phyloP scores from a whole-genome alignment of 169 alveolate species.

The Plasmodium cynomolgi region DNA sequence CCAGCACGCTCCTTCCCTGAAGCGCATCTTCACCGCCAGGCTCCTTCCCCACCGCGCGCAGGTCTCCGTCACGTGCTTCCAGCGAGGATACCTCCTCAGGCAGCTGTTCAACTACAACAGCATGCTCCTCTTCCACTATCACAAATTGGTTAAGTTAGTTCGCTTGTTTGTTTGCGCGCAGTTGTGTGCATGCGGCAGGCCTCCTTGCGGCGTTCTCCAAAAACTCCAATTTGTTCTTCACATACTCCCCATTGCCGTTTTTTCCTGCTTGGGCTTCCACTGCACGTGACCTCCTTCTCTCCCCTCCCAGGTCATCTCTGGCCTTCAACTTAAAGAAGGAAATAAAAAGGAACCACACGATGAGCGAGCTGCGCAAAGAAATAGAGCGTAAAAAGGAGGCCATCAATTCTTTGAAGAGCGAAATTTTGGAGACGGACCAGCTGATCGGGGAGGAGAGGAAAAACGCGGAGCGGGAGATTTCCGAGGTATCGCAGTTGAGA shows the following conservation, averaged over 20 bases:
- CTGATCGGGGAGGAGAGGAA: slow-evolving; percentile 39
- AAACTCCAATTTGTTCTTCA: neutral
- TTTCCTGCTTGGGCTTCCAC: neutral
- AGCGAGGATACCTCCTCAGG: slow-evolving; percentile 25
- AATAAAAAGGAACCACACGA: slow-evolving; percentile 7
- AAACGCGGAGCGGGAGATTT: slow-evolving; percentile 40
- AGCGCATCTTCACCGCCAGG: neutral
- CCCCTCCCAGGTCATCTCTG: slow-evolving; percentile 25
- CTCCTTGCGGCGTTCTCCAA: neutral
- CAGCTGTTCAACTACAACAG: slow-evolving; percentile 48
- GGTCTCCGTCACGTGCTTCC: slow-evolving; percentile 39
- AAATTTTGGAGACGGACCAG: slow-evolving; percentile 24
- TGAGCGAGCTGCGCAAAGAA: slow-evolving; percentile 10
- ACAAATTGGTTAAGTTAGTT: slow-evolving; percentile 40
- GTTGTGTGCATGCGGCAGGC: neutral
- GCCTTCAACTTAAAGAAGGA: slow-evolving; percentile 53
- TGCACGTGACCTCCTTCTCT: neutral
- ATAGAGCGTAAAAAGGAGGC: slow-evolving; percentile 32
- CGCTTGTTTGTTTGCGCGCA: neutral
- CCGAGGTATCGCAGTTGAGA: slow-evolving; percentile 20
- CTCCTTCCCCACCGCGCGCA: neutral
- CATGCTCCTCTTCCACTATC: slow-evolving; percentile 36
- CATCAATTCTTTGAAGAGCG: slow-evolving; percentile 26
- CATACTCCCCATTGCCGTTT: neutral
- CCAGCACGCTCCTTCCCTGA: no score